Evolutionary conservation across 805 yeast species (phyloP), one percentile per base, ranked within the genome.

Genomic region (Candida nonsorbophila): DNA sequence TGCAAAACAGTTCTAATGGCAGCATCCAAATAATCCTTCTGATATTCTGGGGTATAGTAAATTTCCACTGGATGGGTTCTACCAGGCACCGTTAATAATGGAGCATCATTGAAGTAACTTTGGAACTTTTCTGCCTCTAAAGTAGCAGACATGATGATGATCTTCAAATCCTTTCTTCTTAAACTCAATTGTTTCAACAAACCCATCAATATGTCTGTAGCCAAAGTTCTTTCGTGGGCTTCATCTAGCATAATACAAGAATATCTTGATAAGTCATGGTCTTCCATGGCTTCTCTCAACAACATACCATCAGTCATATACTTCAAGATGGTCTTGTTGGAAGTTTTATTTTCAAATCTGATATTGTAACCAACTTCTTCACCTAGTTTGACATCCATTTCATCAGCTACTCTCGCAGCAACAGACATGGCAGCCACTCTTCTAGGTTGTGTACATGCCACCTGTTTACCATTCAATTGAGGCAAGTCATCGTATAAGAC

Each of bases 301-400:
- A 90, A 71, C 97, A 90, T 88, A 78, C 98, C 98, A 66, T 90
- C 98, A 7, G 98, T 90, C 97, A 90, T 85, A 65, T 92, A 90
- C 59, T 87, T 86, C 48, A 90, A 67, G 20, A 88, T 72, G 5
- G 98, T 90, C 43, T 77, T 82, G 31, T 71, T 68, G 22, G 83
- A 67, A 2, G 95, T 84, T 45, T 76, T 84, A 59, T 90, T 88
- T 45, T 92, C 97, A 52, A 90, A 90, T 66, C 98, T 81, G 45
- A 90, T 84, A 42, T 82, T 77, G 62, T 90, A 90, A 63, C 98
- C 98, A 36, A 90, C 97, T 58, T 90, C 95, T 42, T 81, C 82
- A 20, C 98, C 98, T 29, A 90, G 62, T 36, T 73, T 69, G 5
- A 90, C 97, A 56, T 88, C 97, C 92, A 88, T 77, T 59, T 90